phyloP scores from a whole-genome alignment of 805 yeast species.

The Naumovozyma dairenensis region DNA sequence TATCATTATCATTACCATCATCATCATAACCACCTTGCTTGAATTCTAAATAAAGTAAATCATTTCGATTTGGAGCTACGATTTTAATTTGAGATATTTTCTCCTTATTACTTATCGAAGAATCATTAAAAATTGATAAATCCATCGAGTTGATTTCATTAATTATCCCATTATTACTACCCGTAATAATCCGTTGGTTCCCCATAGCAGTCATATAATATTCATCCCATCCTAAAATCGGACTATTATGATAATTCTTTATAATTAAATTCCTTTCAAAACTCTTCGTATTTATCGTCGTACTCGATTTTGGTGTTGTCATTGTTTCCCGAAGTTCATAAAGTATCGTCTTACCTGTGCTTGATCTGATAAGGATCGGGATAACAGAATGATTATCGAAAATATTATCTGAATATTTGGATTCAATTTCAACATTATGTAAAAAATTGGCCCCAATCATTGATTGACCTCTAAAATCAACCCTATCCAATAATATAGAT shows the following conservation, averaged over 20 bases:
- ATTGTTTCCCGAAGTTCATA: constrained; percentile 13
- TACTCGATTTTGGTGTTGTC: not conserved
- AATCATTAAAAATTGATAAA: constrained; percentile 10
- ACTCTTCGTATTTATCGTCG: constrained; percentile 6
- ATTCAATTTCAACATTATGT: constrained; percentile 7
- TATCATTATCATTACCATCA: constrained; percentile 2
- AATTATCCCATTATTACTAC: constrained; percentile 14
- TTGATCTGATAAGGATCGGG: constrained; percentile 13
- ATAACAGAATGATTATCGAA: constrained; percentile 3
- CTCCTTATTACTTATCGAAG: constrained; percentile 3
- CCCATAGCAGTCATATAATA: constrained; percentile 6
- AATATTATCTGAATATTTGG: too few species aligned
- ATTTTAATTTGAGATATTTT: constrained; percentile 4
- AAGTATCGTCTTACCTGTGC: constrained; percentile 17
- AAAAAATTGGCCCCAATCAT: constrained; percentile 12
- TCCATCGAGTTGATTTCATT: constrained; percentile 15
- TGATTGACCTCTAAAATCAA: constrained; percentile 17
- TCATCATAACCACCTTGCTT: constrained; percentile 1
- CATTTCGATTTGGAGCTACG: constrained; percentile 11
- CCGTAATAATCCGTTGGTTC: constrained; percentile 12
- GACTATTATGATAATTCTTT: constrained; percentile 14
- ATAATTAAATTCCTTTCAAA: constrained; percentile 14
- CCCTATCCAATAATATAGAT: constrained; percentile 11
- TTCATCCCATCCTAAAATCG: constrained; percentile 13
- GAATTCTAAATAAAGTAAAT: constrained; percentile 3